These are phyloP conservation scores for Aspergillus nidulans DNA, from an alignment of 495 filamentous ascomycete species.

Conservation along the genomic window DNA sequence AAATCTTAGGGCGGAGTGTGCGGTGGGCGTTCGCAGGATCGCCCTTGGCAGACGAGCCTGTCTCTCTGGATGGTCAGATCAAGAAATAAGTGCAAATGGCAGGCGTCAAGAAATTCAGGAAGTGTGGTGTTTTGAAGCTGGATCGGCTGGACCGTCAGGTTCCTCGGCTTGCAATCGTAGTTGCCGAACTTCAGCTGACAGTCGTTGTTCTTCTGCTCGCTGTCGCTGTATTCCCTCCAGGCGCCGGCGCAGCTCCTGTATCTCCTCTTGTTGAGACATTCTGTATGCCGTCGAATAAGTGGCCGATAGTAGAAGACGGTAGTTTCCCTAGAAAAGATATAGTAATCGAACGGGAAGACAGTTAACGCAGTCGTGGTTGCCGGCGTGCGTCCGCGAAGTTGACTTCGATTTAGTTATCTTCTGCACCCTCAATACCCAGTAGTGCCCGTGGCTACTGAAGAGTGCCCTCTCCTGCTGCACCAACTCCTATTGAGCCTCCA, in stretches of 20 bases:
- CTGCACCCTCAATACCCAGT: no score
- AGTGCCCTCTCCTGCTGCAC: no score
- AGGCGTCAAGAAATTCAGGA: constrained; percentile 1
- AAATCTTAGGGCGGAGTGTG: constrained; percentile 3
- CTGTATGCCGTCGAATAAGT: neutral
- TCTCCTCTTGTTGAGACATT: neutral
- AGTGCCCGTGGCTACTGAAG: no score
- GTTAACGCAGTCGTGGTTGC: no score
- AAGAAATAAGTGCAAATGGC: constrained; percentile 1
- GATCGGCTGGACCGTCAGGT: neutral
- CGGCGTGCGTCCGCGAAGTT: no score
- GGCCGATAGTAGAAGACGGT: neutral
- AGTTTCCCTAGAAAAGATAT: no score
- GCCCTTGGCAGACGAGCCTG: constrained; percentile 11
- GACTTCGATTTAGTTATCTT: no score
- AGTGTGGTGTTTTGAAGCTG: neutral
- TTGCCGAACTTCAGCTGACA: no score
- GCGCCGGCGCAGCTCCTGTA: neutral
- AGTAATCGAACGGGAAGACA: no score
- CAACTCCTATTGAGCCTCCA: no score
- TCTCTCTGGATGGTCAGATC: neutral
- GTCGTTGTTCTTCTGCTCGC: no score
- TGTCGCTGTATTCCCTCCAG: neutral
- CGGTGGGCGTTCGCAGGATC: constrained; percentile 12
- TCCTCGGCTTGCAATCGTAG: neutral